Base-by-base conservation (phyloP, 495 filamentous ascomycete species). In the Penicillium macrosclerotiorum region DNA sequence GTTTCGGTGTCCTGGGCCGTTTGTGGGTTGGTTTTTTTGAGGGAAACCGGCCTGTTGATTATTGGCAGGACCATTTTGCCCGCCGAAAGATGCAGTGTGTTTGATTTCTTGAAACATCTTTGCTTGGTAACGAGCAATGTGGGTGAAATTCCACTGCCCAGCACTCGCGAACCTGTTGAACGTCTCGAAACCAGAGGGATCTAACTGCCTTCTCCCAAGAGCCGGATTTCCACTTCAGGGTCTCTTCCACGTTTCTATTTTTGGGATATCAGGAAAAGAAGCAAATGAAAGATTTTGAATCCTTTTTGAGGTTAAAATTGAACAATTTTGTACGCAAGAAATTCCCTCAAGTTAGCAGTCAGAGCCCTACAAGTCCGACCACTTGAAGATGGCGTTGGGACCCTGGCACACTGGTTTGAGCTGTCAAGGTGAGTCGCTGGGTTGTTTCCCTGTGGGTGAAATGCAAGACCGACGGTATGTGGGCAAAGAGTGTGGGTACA, bases 201-300 rank as follows among this genome's bases (percentile, higher is more conserved):
- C 25, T 31, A 31, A 32, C 25, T 37, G 25, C 32, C 43, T 27
- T 5, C 31, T 37, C 14, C 33, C 37, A 41, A 47, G 49, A 42
- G 24, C 43, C 30, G 43, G 43, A 37, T 52, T 52, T 52, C 49
- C 37, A 52, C 49, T 52, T 52, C 43, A 47, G 49, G 18, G 43
- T 17, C n/a, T 47, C 32, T 29, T 35, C 49, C 41, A n/a, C 32
- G 25, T 27, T 50, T 31, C 33, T 50, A 26, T 33, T 43, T 44
- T 40, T 35, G 26, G 26, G 44, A 47, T 40, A 26, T 22, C 18
- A 33, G n/a, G n/a, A n/a, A n/a, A n/a, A n/a, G n/a, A n/a, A n/a
- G n/a, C n/a, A n/a, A n/a, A n/a, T 34, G 30, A 37, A 18, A 37
- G 13, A 1, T 37, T 27, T 30, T 29, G 14, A 34, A 12, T 12